A percentile compares a stretch with the other conserved stretches of the same genome.
Conservation (phyloP, 2,329 filamentous ascomycete species). For the Rhytidhysteron rufulum region DNA sequence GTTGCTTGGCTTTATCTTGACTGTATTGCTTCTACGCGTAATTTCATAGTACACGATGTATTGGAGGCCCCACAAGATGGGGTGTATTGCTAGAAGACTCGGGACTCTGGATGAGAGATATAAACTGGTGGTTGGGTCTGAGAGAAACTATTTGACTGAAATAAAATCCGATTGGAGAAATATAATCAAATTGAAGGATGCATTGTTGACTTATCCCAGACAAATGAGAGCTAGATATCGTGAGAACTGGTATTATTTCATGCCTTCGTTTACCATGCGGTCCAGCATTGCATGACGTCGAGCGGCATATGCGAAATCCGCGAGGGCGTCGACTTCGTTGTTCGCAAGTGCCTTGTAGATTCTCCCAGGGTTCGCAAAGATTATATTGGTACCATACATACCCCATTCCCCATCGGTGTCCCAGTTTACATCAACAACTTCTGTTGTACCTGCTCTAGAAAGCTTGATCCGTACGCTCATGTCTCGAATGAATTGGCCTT, state of each 20-base stretch:
- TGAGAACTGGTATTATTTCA: neutral
- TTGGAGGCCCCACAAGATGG: too few relatives aligned
- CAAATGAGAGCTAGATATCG: neutral
- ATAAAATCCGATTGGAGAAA: neutral
- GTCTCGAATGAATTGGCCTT: conserved; percentile 19
- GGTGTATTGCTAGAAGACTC: neutral
- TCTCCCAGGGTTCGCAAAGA: conserved; percentile 44
- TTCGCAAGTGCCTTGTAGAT: conserved; percentile 52
- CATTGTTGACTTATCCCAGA: neutral
- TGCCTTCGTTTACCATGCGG: conserved; percentile 9
- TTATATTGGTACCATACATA: conserved; percentile 45
- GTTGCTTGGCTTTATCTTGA: too few relatives aligned
- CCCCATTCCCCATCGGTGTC: conserved; percentile 9
- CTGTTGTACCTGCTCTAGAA: conserved; percentile 42
- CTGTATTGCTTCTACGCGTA: too few relatives aligned
- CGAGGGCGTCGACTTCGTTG: conserved; percentile 6
- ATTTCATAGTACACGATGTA: too few relatives aligned
- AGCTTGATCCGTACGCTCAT: conserved; percentile 48
- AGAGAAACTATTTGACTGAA: too few relatives aligned
- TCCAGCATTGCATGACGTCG: conserved; percentile 14
- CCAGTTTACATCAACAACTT: conserved; percentile 44
- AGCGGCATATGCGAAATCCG: conserved; percentile 13
- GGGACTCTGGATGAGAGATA: neutral
- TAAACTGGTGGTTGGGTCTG: too few relatives aligned
- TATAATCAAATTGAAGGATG: neutral